A percentile compares a stretch with the other conserved stretches of the same genome.
phyloP scores from a whole-genome alignment of 768 basidiomycete genomes.

The Lepiota venenata region DNA sequence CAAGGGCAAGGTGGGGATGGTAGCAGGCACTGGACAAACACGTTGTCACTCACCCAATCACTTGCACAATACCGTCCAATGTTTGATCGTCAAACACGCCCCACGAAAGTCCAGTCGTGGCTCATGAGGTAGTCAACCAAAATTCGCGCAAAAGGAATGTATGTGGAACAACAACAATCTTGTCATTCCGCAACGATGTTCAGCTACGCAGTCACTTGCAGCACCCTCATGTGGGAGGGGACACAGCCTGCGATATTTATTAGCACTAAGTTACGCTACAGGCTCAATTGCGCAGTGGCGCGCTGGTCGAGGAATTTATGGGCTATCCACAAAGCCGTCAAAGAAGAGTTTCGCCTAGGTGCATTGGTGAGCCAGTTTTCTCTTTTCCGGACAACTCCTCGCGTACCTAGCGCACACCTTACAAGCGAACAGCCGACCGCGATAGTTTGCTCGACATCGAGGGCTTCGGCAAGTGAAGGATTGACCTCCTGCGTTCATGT shows the following conservation, averaged over 20 bases:
- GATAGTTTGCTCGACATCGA: conserved; percentile 82
- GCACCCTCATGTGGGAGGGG: no score
- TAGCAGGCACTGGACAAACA: no score
- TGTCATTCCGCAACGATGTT: not conserved
- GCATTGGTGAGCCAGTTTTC: conserved; percentile 3
- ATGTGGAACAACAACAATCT: no score
- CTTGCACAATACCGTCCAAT: no score
- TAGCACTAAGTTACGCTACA: not conserved
- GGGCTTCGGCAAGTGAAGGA: conserved; percentile 79
- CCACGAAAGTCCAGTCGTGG: no score
- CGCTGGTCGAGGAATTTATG: not conserved
- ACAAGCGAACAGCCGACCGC: conserved; percentile 87
- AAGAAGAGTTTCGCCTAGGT: conserved; percentile 41
- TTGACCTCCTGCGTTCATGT: conserved; percentile 76
- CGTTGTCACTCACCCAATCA: no score
- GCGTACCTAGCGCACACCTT: conserved; percentile 75
- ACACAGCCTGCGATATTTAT: not conserved
- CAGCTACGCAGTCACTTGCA: no score
- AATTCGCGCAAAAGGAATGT: no score
- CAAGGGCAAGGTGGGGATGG: no score
- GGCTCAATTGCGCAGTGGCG: not conserved
- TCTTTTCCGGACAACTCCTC: not conserved
- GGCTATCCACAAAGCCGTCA: conserved; percentile 15
- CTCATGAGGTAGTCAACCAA: no score
- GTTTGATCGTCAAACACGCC: no score